These are phyloP conservation scores for Aspergillus puulaauensis DNA, from an alignment of 2,329 filamentous ascomycete species.

Conservation along the genomic window DNA sequence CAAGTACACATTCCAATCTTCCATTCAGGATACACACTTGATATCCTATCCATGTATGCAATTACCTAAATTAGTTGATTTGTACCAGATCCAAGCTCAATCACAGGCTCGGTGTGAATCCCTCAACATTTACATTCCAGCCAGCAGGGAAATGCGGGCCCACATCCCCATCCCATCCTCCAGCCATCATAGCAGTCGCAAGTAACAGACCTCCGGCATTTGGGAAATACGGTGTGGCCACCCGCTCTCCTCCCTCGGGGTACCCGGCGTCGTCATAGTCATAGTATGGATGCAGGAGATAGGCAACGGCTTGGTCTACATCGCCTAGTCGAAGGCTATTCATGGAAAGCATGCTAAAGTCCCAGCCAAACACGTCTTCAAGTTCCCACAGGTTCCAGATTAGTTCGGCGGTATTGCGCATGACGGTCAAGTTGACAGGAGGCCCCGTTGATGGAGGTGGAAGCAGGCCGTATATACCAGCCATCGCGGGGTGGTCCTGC, in stretches of 20 bases:
- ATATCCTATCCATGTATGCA: too few relatives aligned
- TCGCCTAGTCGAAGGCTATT: conserved; percentile 46
- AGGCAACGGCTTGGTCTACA: conserved; percentile 41
- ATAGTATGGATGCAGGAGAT: conserved; percentile 52
- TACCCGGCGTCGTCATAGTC: conserved; percentile 59
- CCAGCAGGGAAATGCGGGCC: neutral
- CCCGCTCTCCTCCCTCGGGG: conserved; percentile 48
- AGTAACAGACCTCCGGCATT: conserved; percentile 51
- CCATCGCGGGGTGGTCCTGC: conserved; percentile 47
- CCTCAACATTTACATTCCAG: neutral
- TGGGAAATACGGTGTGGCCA: conserved; percentile 60
- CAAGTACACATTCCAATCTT: too few relatives aligned
- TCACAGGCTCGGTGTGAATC: neutral
- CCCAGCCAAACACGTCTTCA: conserved; percentile 47
- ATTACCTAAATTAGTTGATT: too few relatives aligned
- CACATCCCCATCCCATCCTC: conserved; percentile 51
- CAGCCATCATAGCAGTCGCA: conserved; percentile 58
- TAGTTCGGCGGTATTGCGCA: conserved; percentile 39
- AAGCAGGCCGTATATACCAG: conserved; percentile 48
- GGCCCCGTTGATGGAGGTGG: conserved; percentile 32
- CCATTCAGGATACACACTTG: neutral
- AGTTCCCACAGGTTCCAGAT: conserved; percentile 46
- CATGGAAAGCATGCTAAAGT: conserved; percentile 49
- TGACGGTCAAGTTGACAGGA: conserved; percentile 37
- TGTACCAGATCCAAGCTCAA: too few relatives aligned